These are phyloP conservation scores for Blepharisma japonicum DNA, from an alignment of 73 alveolate species.

Conservation along the genomic window DNA sequence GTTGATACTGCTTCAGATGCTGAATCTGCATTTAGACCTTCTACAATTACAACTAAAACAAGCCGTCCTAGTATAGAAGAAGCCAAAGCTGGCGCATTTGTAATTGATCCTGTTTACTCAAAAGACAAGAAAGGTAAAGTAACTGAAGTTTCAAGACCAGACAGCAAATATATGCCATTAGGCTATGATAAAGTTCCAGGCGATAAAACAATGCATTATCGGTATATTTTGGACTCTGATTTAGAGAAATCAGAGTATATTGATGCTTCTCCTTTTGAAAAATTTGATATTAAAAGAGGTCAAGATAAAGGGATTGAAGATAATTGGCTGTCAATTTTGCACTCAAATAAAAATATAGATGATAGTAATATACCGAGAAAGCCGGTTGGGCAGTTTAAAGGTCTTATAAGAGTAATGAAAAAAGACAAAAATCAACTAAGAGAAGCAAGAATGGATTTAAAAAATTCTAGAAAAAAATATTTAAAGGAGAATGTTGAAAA, in stretches of 20 bases:
- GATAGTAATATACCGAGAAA: background rate
- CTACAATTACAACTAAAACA: background rate
- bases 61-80: background rate
- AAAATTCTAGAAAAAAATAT: too few species aligned
- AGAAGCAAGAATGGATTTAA: background rate
- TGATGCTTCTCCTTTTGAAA: constrained; percentile 44
- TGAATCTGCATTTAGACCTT: background rate
- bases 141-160: constrained; percentile 21
- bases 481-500: too few species aligned
- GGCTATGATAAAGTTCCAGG: constrained; percentile 55
- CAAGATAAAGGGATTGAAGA: constrained; percentile 53
- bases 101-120: background rate
- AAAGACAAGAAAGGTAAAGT: background rate
- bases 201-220: constrained; percentile 66
- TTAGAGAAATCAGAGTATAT: constrained; percentile 70
- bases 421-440: background rate
- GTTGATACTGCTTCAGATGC: background rate
- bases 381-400: background rate
- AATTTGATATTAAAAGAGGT: constrained; percentile 45
- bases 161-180: constrained; percentile 25
- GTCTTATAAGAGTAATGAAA: background rate
- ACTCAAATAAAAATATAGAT: background rate
- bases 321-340: constrained; percentile 35
- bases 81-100: constrained; percentile 28
- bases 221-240: constrained; percentile 68